Evolutionary conservation across 1,284 basidiomycete genomes (phyloP), one percentile per base, ranked within the genome.

Genomic region (Moesziomyces globuligerus): DNA sequence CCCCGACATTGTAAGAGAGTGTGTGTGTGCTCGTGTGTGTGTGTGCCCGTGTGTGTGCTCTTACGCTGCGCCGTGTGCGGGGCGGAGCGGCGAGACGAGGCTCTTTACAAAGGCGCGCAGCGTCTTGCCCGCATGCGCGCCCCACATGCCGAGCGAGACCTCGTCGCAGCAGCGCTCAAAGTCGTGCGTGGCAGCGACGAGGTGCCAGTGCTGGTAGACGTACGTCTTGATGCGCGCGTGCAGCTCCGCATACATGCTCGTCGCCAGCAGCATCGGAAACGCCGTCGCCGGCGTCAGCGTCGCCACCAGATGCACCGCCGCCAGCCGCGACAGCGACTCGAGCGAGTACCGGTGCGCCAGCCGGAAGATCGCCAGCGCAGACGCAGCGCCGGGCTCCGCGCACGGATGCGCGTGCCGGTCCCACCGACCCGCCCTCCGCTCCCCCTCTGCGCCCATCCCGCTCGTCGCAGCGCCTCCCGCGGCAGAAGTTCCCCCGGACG

Each of bases 351-450:
- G 86, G 83, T 93, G 91, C 10, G 91, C 90, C 15, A 92, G 86
- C 75, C 90, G 88, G 83, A 91, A 94, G 73, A 93, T 87, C 0
- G 90, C 87, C 29, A 94, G 83, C 1, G 91, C 90, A 0, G 70
- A 69, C 1, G 74, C 75, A 3, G 71, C 70, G 5, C 67, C 62
- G 2, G 73, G 73, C 7, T 89, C 88, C 3, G 86, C 76, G 3
- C 89, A 87, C 2, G 91, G 91, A 76, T 93, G 91, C 1, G 85
- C 81, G 82, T 93, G 90, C 3, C 90, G 91, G 75, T 93, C 91
- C 37, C n/a, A 38, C 20, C n/a, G 13, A 4, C 17, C 20, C n/a
- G 13, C 20, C n/a, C n/a, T n/a, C n/a, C n/a, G n/a, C n/a, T n/a
- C n/a, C n/a, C n/a, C n/a, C n/a, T n/a, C n/a, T n/a, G n/a, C n/a